Evolutionary conservation across 805 yeast species (phyloP), one percentile per base, ranked within the genome.

Genomic region (Kregervanrija fluxuum): DNA sequence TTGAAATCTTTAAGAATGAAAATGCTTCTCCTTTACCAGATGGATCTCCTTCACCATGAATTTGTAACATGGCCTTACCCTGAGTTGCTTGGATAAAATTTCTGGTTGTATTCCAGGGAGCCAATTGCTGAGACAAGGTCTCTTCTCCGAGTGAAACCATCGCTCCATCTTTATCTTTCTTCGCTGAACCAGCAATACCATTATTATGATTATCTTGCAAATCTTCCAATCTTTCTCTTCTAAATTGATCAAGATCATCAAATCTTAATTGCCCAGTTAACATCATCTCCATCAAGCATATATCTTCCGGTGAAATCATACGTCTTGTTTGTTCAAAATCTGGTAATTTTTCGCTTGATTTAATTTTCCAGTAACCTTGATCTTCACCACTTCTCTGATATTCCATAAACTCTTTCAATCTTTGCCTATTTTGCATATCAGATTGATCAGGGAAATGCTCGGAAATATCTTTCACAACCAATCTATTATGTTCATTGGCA

Each of bases 381-480:
- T 90, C 97, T 8, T 83, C 87, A 11, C 98, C 98, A 34, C 83
- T 80, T 54, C 97, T 73, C 66, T 91, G 97, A 56, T 86, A 93
- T 56, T 90, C 97, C 99, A 93, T 93, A 55, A 93, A 93, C 66
- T 93, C 99, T 63, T 93, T 93, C 45, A 93, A 73, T 49, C 96
- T 74, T 66, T 91, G 98, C 55, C 99, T 76, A 60, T 88, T 91
- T 62, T 93, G 99, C 87, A 91, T 90, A 58, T 93, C 98, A 57
- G 85, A 90, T 63, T 90, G 97, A 54, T 89, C 98, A 0, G 99
- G 98, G 60, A 93, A 93, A 68, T 91, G 97, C 41, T 77, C 76
- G 0, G 95, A 80, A 16, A 93, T 86, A 52, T 93, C 98, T 51
- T 82, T 82, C 10, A 93, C 95, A 8, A 86, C 73, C 36, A 93